These are phyloP conservation scores for Flaveria sonorensis DNA, from an alignment of 129 eudicot species.

Conservation along the genomic window DNA sequence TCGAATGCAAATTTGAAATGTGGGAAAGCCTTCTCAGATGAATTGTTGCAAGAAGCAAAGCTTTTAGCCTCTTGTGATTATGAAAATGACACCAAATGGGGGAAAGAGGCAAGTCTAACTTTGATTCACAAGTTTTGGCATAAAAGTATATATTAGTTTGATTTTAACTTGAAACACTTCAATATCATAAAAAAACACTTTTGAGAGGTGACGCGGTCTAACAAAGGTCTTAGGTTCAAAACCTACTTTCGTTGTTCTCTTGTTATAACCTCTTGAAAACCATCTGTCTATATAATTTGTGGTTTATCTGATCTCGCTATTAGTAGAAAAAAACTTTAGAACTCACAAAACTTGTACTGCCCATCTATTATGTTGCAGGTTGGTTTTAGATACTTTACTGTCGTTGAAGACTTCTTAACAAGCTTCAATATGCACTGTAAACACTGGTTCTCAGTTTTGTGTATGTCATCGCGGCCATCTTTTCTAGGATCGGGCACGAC, in stretches of 20 bases:
- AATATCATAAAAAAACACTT: neutral
- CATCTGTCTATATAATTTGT: too few species aligned
- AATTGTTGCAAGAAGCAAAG: conserved; percentile 43
- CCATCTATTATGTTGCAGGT: conserved; percentile 34
- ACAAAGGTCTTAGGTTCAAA: too few species aligned
- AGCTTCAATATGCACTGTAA: conserved; percentile 44
- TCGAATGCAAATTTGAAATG: neutral
- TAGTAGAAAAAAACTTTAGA: too few species aligned
- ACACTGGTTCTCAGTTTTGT: conserved; percentile 51
- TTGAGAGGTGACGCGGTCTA: too few species aligned
- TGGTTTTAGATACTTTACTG: conserved; percentile 41
- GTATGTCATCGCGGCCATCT: conserved; percentile 41
- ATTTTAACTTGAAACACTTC: neutral
- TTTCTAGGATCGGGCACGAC: conserved; percentile 48
- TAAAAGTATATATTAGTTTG: too few species aligned
- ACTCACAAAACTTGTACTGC: too few species aligned
- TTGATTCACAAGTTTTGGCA: neutral
- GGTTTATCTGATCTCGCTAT: too few species aligned
- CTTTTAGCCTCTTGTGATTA: conserved; percentile 50
- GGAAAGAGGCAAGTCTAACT: conserved; percentile 49
- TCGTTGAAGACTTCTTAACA: conserved; percentile 56
- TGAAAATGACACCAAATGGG: conserved; percentile 64
- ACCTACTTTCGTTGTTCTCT: too few species aligned
- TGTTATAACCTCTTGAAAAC: too few species aligned
- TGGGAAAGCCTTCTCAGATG: neutral